phyloP scores from a whole-genome alignment of 2,329 filamentous ascomycete species.

The Xylariaceae sp. region DNA sequence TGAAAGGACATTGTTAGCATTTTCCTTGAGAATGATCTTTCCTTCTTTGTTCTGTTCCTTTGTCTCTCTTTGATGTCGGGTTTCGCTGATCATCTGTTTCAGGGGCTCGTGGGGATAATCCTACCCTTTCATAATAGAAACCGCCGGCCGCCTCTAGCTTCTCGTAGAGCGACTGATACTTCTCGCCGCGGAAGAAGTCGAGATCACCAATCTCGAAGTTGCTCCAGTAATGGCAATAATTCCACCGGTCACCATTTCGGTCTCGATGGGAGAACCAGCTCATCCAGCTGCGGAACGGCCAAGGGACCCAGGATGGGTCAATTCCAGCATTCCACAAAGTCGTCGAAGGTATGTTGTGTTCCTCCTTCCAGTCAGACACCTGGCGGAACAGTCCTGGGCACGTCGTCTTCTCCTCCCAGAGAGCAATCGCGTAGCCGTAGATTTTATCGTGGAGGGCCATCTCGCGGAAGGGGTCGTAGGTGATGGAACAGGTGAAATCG shows the following conservation, averaged over 20 bases:
- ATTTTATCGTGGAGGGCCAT: constrained; percentile 40
- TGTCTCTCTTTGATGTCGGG: background rate
- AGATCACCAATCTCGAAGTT: constrained; percentile 44
- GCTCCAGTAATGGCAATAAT: constrained; percentile 43
- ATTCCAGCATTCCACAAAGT: constrained; percentile 39
- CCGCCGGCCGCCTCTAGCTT: constrained; percentile 38
- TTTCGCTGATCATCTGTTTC: background rate
- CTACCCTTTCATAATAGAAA: constrained; percentile 41
- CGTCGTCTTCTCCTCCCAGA: constrained; percentile 39
- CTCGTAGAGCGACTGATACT: constrained; percentile 39
- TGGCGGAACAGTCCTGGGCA: constrained; percentile 40
- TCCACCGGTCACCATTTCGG: constrained; percentile 38
- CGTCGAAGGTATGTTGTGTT: constrained; percentile 33
- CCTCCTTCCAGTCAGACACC: constrained; percentile 39
- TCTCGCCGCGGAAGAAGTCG: constrained; percentile 38
- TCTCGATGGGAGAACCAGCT: constrained; percentile 37
- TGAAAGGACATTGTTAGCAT: constrained; percentile 6
- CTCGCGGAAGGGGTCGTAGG: constrained; percentile 43
- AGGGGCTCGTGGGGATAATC: constrained; percentile 4
- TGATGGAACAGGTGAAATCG: constrained; percentile 41
- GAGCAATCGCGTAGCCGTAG: constrained; percentile 41
- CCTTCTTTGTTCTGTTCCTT: background rate
- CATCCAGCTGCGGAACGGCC: constrained; percentile 36
- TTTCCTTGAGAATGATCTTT: background rate
- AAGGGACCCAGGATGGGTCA: constrained; percentile 38